Percentiles rank a stretch among this genome's conserved stretches.
phyloP scores from a whole-genome alignment of 495 filamentous ascomycete genomes.

The Copromyces sp. region DNA sequence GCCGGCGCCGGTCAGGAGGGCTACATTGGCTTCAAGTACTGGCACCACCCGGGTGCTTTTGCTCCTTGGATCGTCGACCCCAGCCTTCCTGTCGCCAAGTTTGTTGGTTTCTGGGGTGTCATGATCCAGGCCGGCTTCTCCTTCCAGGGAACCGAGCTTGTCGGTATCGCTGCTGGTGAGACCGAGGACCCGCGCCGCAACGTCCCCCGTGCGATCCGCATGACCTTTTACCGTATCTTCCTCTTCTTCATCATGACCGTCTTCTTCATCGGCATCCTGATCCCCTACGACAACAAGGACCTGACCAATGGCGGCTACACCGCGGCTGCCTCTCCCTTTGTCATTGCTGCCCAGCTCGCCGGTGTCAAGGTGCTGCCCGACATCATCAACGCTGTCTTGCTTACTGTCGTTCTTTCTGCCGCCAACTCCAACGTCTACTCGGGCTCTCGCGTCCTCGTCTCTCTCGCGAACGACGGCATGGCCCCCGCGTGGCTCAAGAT shows the following conservation, averaged over 20 bases:
- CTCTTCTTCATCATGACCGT: constrained; percentile 58
- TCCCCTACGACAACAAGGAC: constrained; percentile 42
- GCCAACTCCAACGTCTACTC: constrained; percentile 51
- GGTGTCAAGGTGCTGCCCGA: constrained; percentile 56
- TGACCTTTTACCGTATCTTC: constrained; percentile 51
- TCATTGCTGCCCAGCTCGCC: constrained; percentile 54
- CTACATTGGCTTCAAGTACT: constrained; percentile 61
- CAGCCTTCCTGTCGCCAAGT: constrained; percentile 27
- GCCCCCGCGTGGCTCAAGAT: constrained; percentile 41
- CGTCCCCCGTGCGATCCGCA: constrained; percentile 38
- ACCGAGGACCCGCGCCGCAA: constrained; percentile 50
- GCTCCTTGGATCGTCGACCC: constrained; percentile 40
- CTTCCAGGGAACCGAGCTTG: constrained; percentile 49
- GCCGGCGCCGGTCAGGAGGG: constrained; percentile 57
- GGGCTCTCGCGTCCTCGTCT: constrained; percentile 54
- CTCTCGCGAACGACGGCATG: constrained; percentile 50
- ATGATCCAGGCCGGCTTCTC: constrained; percentile 37
- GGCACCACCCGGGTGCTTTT: constrained; percentile 61
- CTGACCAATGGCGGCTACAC: constrained; percentile 40
- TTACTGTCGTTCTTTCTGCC: constrained; percentile 47
- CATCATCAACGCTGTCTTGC: constrained; percentile 62
- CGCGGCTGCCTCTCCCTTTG: constrained; percentile 57
- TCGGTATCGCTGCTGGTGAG: constrained; percentile 59
- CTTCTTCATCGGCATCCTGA: constrained; percentile 57
- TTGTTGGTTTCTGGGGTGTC: constrained; percentile 36